Conservation (phyloP, 768 basidiomycete species). For the Porphyrellus cyaneotinctus region DNA sequence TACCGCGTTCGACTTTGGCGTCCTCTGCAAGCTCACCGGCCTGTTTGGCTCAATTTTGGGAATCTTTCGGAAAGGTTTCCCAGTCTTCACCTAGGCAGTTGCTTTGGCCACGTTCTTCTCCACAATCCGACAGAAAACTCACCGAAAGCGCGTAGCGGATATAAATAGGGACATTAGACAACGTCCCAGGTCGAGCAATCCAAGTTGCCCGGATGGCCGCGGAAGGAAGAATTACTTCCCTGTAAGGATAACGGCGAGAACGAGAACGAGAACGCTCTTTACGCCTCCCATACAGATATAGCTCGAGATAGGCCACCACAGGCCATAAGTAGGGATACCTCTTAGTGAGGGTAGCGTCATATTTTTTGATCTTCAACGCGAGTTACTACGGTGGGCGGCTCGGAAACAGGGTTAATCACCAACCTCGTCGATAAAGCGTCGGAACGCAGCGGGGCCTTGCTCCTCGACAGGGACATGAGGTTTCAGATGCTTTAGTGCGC, state of each 20-base stretch:
- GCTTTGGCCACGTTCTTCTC: not conserved
- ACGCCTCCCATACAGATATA: conserved; percentile 5
- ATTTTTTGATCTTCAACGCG: conserved; percentile 8
- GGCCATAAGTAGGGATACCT: conserved; percentile 16
- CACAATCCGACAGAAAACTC: not conserved
- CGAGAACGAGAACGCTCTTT: too few species aligned
- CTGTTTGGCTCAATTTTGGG: not conserved
- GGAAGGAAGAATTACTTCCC: too few species aligned
- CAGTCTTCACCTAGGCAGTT: conserved; percentile 8
- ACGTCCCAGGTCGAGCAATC: not conserved
- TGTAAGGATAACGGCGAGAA: too few species aligned
- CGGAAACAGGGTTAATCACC: not conserved
- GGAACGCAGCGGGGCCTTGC: conserved; percentile 6
- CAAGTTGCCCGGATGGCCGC: too few species aligned
- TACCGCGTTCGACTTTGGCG: not conserved
- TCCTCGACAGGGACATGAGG: conserved; percentile 3
- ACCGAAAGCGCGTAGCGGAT: conserved; percentile 6
- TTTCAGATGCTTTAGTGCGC: not conserved
- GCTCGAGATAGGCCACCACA: conserved; percentile 13
- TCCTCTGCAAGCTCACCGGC: conserved; percentile 1
- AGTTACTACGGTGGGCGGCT: not conserved
- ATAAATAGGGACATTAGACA: conserved; percentile 10
- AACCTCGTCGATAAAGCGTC: conserved; percentile 15
- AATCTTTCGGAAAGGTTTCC: conserved; percentile 1
- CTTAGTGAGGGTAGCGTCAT: conserved; percentile 7